phyloP scores from a whole-genome alignment of 208 protist genomes.

The Trypanosoma vivax region DNA sequence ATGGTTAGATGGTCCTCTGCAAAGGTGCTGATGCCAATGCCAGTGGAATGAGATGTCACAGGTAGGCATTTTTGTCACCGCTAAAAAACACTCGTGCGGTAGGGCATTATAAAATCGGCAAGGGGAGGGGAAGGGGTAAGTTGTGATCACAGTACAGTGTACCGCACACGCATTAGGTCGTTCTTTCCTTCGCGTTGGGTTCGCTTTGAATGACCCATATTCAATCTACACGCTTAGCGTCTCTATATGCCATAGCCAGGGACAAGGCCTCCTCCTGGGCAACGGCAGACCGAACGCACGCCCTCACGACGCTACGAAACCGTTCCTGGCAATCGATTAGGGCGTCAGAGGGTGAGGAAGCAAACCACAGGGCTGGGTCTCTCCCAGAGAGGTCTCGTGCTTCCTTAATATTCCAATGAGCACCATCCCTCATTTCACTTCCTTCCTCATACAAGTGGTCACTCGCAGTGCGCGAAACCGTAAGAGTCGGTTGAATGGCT shows the following conservation, averaged over 20 bases:
- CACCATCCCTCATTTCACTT: background rate
- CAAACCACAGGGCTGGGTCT: slow-evolving; percentile 20
- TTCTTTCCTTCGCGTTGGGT: too few relatives aligned
- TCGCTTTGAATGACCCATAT: background rate
- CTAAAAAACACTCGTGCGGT: too few relatives aligned
- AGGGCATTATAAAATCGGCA: too few relatives aligned
- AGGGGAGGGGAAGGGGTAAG: too few relatives aligned
- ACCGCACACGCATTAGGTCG: too few relatives aligned
- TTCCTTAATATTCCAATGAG: background rate
- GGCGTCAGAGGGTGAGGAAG: slow-evolving; percentile 9
- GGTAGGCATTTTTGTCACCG: too few relatives aligned
- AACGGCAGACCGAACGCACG: slow-evolving; percentile 27
- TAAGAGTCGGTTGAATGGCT: slow-evolving; percentile 20
- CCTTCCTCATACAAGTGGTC: background rate
- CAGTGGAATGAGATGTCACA: too few relatives aligned
- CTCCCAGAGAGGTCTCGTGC: background rate
- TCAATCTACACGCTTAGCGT: background rate
- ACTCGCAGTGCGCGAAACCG: slow-evolving; percentile 1
- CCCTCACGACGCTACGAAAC: slow-evolving; percentile 35
- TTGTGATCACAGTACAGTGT: too few relatives aligned
- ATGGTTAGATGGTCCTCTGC: too few relatives aligned
- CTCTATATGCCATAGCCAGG: slow-evolving; percentile 9
- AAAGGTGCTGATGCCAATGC: too few relatives aligned
- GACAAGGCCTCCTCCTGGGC: slow-evolving; percentile 37
- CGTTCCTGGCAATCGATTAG: slow-evolving; percentile 37